Conservation (phyloP, 441 rosid genomes). For the Brassica balearica region DNA sequence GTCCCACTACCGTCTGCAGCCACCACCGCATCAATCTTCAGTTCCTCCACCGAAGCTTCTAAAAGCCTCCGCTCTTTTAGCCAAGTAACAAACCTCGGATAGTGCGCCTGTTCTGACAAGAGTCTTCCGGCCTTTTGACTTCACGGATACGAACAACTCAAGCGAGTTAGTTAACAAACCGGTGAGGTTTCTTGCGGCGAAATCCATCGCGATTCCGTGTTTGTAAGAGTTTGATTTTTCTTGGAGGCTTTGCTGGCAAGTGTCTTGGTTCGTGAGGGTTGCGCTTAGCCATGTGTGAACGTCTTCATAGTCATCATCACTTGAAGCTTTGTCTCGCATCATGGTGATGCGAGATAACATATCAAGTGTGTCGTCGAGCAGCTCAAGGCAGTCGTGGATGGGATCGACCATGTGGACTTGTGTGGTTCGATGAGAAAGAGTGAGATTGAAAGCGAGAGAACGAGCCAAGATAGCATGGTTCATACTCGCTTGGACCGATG, state of each 20-base stretch:
- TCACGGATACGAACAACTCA: slow-evolving; percentile 32
- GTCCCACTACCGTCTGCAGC: slow-evolving; percentile 54
- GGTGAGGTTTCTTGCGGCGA: slow-evolving; percentile 47
- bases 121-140: slow-evolving; percentile 9
- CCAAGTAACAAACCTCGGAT: slow-evolving; percentile 48
- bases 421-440: slow-evolving; percentile 29
- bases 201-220: slow-evolving; percentile 23
- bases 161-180: slow-evolving; percentile 42
- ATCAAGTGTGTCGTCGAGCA: slow-evolving; percentile 56
- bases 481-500: slow-evolving; percentile 44
- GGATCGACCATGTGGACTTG: slow-evolving; percentile 20
- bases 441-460: slow-evolving; percentile 43
- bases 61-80: slow-evolving; percentile 49
- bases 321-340: background rate
- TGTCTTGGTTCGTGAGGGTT: slow-evolving; percentile 52
- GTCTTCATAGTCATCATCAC: slow-evolving; percentile 28
- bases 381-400: slow-evolving; percentile 53
- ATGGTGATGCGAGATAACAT: slow-evolving; percentile 45
- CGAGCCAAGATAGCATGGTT: slow-evolving; percentile 46
- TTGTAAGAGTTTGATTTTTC: slow-evolving; percentile 24
- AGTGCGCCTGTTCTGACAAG: slow-evolving; percentile 25
- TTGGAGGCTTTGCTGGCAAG: slow-evolving; percentile 49
- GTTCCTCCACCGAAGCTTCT: slow-evolving; percentile 51
- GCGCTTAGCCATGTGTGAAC: slow-evolving; percentile 54
- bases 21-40: slow-evolving; percentile 48